A percentile compares a stretch with the other conserved stretches of the same genome.
phyloP scores from a whole-genome alignment of 2,329 filamentous ascomycete genomes.

The Trichoderma hamatum region DNA sequence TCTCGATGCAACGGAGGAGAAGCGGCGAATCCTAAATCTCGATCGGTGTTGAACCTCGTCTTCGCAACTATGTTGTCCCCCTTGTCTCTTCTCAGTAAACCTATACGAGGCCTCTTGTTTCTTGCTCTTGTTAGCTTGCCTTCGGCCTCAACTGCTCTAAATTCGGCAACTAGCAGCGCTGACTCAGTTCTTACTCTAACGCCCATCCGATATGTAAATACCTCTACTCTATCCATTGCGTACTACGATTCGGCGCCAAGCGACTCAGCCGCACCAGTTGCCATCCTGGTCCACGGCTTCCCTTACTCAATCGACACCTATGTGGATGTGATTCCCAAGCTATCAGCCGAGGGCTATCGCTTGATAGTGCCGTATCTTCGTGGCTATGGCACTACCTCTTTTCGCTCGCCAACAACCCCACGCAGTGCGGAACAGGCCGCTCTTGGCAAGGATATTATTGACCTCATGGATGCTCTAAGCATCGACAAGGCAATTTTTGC shows the following conservation, averaged over 20 bases:
- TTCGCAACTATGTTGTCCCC: neutral
- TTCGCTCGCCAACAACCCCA: slow-evolving; percentile 30
- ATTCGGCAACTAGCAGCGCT: neutral
- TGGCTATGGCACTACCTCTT: slow-evolving; percentile 34
- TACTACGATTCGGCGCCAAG: slow-evolving; percentile 31
- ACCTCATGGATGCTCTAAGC: slow-evolving; percentile 33
- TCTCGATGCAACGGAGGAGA: neutral
- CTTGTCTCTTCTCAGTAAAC: neutral
- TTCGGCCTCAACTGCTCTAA: neutral
- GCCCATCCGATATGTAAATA: slow-evolving; percentile 26
- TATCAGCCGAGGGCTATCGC: slow-evolving; percentile 31
- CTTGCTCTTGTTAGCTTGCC: neutral
- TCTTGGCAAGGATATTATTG: slow-evolving; percentile 34
- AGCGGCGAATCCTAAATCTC: neutral
- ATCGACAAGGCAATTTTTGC: slow-evolving; percentile 35
- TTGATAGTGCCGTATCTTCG: slow-evolving; percentile 37
- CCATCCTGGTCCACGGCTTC: slow-evolving; percentile 36
- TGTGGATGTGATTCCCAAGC: slow-evolving; percentile 32
- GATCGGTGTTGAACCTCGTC: neutral
- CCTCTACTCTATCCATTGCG: slow-evolving; percentile 26
- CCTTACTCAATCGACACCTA: slow-evolving; percentile 36
- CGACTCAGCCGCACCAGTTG: slow-evolving; percentile 26
- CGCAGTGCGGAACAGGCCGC: slow-evolving; percentile 36
- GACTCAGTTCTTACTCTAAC: slow-evolving; percentile 16
- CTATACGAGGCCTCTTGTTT: neutral